These are phyloP conservation scores for Fusarium subtropicale DNA, from an alignment of 2,329 filamentous ascomycete genomes.

Conservation along the genomic window DNA sequence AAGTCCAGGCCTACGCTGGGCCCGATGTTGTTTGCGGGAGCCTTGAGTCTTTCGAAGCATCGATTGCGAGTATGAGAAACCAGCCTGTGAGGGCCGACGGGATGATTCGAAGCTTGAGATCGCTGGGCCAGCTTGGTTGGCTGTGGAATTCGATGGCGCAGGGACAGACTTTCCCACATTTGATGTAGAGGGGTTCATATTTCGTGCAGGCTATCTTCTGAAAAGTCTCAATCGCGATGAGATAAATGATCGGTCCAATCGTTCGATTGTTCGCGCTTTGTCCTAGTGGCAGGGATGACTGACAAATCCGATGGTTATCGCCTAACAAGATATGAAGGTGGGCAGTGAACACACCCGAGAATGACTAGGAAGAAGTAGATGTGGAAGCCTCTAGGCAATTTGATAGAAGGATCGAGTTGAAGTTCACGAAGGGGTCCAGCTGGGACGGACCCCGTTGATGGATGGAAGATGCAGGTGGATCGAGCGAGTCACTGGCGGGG, in stretches of 20 bases:
- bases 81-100: slow-evolving; percentile 60
- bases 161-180: slow-evolving; percentile 65
- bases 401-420: slow-evolving; percentile 24
- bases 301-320: background rate
- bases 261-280: slow-evolving; percentile 13
- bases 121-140: slow-evolving; percentile 56
- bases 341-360: background rate
- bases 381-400: slow-evolving; percentile 11
- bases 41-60: slow-evolving; percentile 80
- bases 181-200: slow-evolving; percentile 52
- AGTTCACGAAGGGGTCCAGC: slow-evolving; percentile 49
- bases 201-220: slow-evolving; percentile 16
- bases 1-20: slow-evolving; percentile 75
- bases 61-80: slow-evolving; percentile 48
- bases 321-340: background rate
- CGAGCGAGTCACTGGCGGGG: slow-evolving; percentile 54
- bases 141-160: slow-evolving; percentile 54
- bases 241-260: slow-evolving; percentile 19
- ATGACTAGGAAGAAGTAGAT: slow-evolving; percentile 11
- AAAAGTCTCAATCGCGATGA: background rate
- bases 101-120: slow-evolving; percentile 62
- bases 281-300: slow-evolving; percentile 16
- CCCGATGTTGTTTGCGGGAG: slow-evolving; percentile 84
- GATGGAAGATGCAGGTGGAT: slow-evolving; percentile 48
- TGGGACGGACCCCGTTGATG: slow-evolving; percentile 53